Evolutionary conservation across 2,329 filamentous ascomycete genomes (phyloP).

Genomic region (Trichophyton rubrum): DNA sequence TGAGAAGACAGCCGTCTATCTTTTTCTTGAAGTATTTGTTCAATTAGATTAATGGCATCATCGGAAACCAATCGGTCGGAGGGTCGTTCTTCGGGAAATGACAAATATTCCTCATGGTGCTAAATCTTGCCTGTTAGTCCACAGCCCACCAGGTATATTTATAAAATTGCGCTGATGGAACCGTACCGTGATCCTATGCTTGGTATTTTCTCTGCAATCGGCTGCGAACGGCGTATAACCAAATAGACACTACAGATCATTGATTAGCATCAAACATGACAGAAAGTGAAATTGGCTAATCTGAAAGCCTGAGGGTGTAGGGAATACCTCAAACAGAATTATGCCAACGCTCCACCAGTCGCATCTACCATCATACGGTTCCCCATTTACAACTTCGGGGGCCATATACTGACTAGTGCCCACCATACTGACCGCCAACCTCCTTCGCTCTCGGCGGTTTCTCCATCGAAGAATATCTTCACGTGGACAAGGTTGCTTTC

Average conservation of each 20-base stretch:
- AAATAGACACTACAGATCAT: conserved; percentile 55
- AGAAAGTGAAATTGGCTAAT: neutral
- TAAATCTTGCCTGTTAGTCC: conserved; percentile 21
- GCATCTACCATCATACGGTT: conserved; percentile 79
- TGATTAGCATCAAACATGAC: conserved; percentile 5
- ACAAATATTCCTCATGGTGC: conserved; percentile 58
- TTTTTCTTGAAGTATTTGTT: conserved; percentile 58
- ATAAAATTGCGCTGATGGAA: neutral
- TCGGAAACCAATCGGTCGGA: conserved; percentile 48
- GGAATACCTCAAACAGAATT: conserved; percentile 65
- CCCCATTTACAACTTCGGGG: conserved; percentile 74
- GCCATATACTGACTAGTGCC: conserved; percentile 98
- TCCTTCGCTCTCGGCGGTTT: conserved; percentile 54
- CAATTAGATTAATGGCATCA: conserved; percentile 66
- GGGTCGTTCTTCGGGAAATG: conserved; percentile 50
- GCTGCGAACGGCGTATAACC: conserved; percentile 82
- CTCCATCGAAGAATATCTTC: conserved; percentile 56
- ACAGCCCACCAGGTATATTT: neutral
- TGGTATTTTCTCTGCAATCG: conserved; percentile 70
- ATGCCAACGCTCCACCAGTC: conserved; percentile 96
- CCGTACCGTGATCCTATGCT: conserved; percentile 64
- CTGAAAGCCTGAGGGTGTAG: neutral
- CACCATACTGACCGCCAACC: conserved; percentile 71
- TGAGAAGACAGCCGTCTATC: conserved; percentile 63
- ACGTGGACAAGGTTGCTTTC: conserved; percentile 17